Conservation (phyloP, 1,139 yeast genomes). For the Yamadazyma trypodendri region DNA sequence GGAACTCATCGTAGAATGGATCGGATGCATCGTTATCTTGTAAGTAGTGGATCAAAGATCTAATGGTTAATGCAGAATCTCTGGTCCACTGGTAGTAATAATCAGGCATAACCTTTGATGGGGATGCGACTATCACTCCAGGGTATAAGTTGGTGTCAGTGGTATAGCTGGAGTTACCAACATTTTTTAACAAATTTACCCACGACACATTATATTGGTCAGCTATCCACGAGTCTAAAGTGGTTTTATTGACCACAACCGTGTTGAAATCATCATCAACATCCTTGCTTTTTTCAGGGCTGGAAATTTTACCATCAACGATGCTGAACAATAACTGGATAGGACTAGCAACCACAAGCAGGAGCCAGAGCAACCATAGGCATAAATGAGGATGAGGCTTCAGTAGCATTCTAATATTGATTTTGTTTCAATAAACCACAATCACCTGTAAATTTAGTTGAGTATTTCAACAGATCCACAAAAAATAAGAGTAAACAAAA, state of each 20-base stretch:
- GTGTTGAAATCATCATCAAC: neutral
- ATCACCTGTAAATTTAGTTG: neutral
- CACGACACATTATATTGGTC: slow-evolving; percentile 53
- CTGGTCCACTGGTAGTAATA: slow-evolving; percentile 90
- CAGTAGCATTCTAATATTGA: neutral
- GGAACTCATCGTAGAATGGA: slow-evolving; percentile 9
- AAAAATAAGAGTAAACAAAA: neutral
- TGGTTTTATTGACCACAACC: slow-evolving; percentile 16
- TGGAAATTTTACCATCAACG: neutral
- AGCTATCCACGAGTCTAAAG: slow-evolving; percentile 57
- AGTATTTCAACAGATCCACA: neutral
- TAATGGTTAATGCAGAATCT: slow-evolving; percentile 82
- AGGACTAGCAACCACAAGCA: slow-evolving; percentile 2
- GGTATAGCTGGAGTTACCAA: slow-evolving; percentile 38
- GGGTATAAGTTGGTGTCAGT: slow-evolving; percentile 33
- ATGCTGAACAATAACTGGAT: slow-evolving; percentile 1
- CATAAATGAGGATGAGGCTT: neutral
- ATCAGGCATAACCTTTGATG: slow-evolving; percentile 66
- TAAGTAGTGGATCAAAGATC: slow-evolving; percentile 57
- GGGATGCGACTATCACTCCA: slow-evolving; percentile 86
- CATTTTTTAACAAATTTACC: slow-evolving; percentile 55
- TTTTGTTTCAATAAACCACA: neutral
- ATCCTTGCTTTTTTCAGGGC: neutral
- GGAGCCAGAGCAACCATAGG: slow-evolving; percentile 2
- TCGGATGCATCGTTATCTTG: slow-evolving; percentile 16